A percentile compares a stretch with the other conserved stretches of the same genome.
phyloP scores from a whole-genome alignment of 768 basidiomycete genomes.

The Psilocybe subaeruginosa region DNA sequence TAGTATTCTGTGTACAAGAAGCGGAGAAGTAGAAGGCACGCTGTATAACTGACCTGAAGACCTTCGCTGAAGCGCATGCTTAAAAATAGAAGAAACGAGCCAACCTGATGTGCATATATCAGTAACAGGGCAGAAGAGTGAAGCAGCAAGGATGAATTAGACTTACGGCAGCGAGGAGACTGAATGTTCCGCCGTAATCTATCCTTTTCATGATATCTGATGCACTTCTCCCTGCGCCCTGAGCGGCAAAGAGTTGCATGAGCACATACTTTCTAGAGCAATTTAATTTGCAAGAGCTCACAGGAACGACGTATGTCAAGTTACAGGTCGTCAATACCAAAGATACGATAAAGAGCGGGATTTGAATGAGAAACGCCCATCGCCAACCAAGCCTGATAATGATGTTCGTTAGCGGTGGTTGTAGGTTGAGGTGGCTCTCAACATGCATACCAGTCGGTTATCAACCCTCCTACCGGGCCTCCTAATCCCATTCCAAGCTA shows the following conservation, averaged over 20 bases:
- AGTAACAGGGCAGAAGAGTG: background rate
- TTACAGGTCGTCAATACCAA: constrained; percentile 59
- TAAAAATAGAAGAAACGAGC: constrained; percentile 67
- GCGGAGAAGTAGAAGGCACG: background rate
- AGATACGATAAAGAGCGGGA: constrained; percentile 68
- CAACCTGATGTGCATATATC: constrained; percentile 38
- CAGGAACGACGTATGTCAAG: constrained; percentile 63
- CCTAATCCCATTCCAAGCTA: constrained; percentile 81
- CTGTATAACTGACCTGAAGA: constrained; percentile 44
- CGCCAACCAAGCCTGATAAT: constrained; percentile 71
- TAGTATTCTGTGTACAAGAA: background rate
- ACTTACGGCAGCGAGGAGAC: constrained; percentile 63
- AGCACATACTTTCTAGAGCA: background rate
- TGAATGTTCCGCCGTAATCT: constrained; percentile 74
- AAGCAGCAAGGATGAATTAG: background rate
- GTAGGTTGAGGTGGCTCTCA: background rate
- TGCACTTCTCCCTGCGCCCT: constrained; percentile 71
- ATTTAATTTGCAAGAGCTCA: constrained; percentile 4
- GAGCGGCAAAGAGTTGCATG: background rate
- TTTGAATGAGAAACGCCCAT: constrained; percentile 78
- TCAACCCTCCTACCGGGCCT: constrained; percentile 71
- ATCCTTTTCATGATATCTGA: constrained; percentile 73
- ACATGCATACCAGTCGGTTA: constrained; percentile 61
- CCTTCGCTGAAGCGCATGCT: constrained; percentile 73
- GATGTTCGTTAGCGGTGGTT: background rate